Evolutionary conservation across 1,284 basidiomycete genomes (phyloP), one percentile per base, ranked within the genome.

Genomic region (Naganishia sp.): DNA sequence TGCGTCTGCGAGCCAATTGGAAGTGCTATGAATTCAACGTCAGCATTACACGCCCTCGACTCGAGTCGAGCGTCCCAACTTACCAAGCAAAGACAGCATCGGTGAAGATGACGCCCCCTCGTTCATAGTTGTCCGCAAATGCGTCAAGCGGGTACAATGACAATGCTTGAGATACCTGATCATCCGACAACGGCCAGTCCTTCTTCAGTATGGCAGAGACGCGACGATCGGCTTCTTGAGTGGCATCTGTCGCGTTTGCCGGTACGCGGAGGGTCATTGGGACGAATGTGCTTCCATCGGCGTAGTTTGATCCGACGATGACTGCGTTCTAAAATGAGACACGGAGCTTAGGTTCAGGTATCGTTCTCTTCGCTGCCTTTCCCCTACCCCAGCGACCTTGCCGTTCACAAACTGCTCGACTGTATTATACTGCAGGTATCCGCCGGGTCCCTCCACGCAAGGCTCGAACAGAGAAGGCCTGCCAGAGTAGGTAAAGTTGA

Each of bases 11-110:
- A 65, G 35, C 68, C 68, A 69, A 41, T 69, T 64, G 3, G 51
- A 53, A n/a, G 61, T 55, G 52, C 65, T 67, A 35, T 39, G 10
- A 15, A 35, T 39, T 11, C 43, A 25, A 32, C 18, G 9, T 28
- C 11, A 60, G 39, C 43, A n/a, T 15, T 23, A n/a, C 35, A 25
- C 28, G 13, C 23, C 25, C 43, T 18, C 43, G 10, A 15, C 53
- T 11, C 28, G 18, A 6, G 50, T 23, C 2, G 17, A 28, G 5
- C 43, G 11, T 23, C 9, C 35, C 9, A 35, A 55, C 66, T 65
- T 15, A 69, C 68, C 68, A 69, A 2, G 56, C 68, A 45, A 69
- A 69, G 15, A 69, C 64, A 15, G 67, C 61, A 53, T 69, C 68
- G 10, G 67, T 66, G 49, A 55, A 69, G 7, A 69, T 61, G 11